Percentiles rank a stretch among this genome's conserved stretches.
Conservation (phyloP, 2,329 filamentous ascomycete species). For the Zasmidium angulare region DNA sequence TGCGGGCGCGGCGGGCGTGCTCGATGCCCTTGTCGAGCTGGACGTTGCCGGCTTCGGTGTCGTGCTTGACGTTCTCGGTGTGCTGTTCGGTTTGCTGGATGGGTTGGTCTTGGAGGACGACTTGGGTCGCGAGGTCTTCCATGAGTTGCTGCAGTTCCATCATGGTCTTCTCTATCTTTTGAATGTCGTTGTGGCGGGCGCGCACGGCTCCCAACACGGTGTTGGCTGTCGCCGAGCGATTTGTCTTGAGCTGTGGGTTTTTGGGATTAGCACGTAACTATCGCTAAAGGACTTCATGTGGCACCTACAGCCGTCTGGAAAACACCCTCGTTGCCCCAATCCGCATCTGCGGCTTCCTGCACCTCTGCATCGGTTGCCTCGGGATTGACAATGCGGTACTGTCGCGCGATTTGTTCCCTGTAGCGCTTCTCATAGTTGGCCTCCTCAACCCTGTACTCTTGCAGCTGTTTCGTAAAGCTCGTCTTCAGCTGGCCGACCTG, state of each 20-base stretch:
- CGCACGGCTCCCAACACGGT: slow-evolving; percentile 75
- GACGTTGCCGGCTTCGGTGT: slow-evolving; percentile 68
- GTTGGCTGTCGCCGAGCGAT: slow-evolving; percentile 70
- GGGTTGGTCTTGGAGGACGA: slow-evolving; percentile 69
- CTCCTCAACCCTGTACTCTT: slow-evolving; percentile 71
- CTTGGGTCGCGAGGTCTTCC: slow-evolving; percentile 70
- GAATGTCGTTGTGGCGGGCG: slow-evolving; percentile 79
- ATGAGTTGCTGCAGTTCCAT: slow-evolving; percentile 69
- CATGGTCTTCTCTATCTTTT: slow-evolving; percentile 75
- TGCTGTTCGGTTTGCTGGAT: slow-evolving; percentile 64
- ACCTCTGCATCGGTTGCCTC: slow-evolving; percentile 75
- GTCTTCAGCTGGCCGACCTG: slow-evolving; percentile 70
- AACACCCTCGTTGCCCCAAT: slow-evolving; percentile 76
- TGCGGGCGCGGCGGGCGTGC: slow-evolving; percentile 65
- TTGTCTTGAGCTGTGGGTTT: slow-evolving; percentile 63
- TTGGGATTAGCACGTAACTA: slow-evolving; percentile 12
- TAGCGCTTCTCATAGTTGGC: slow-evolving; percentile 68
- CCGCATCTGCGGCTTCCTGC: slow-evolving; percentile 64
- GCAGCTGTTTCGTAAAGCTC: slow-evolving; percentile 70
- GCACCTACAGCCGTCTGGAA: slow-evolving; percentile 79
- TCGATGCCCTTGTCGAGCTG: slow-evolving; percentile 69
- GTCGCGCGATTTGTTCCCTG: slow-evolving; percentile 74
- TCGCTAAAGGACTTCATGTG: too few species aligned
- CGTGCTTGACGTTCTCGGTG: slow-evolving; percentile 63
- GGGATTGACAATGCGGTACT: slow-evolving; percentile 71